Base-by-base conservation (phyloP, 805 yeast species). In the Candida nanaspora region DNA sequence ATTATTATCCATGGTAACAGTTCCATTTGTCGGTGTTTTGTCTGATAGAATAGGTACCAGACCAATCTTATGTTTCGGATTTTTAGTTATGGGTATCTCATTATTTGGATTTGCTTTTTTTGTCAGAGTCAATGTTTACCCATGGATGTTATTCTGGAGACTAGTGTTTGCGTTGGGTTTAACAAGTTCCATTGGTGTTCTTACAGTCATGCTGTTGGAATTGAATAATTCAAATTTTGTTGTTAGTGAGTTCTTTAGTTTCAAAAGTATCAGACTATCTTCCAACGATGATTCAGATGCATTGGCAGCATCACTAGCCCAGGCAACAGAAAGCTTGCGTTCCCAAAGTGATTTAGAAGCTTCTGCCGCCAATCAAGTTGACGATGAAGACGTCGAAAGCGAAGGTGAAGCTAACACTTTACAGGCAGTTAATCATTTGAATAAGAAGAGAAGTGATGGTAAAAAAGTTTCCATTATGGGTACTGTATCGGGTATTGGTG, bases 31-130 rank as follows among this genome's bases (percentile, higher is more conserved):
- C 46, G 91, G 89, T 3, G 73, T 82, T 0, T 50, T 78, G 22
- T 69, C 77, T 47, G 89, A 82, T 51, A 70, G 72, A 47, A 57
- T 80, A 38, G 87, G 87, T 4, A 65, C 86, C 2, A 69, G 80
- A 41, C 59, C 74, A 20, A 67, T 80, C 22, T 71, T 71, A 34
- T 57, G 68, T 11, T 44, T 53, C 4, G 79, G 86, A 11, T 69
- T 79, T 34, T 31, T 65, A n/a, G 46, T 72, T 11, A 52, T 74
- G 27, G 78, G 78, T 7, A 15, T 66, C 3, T 62, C 78, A 26
- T 55, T 81, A 18, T 46, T 68, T 31, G 62, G 78, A 1, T 80
- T 74, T 49, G 79, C 80, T 2, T 49, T 53, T 8, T 59, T 70
- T 9, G 72, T 66, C 3, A 51, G 51, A 36, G 46, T 58, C 3